A percentile compares a stretch with the other conserved stretches of the same genome.
phyloP scores from a whole-genome alignment of 371 early-diverging fungal genomes.

The Choanephora cucurbitarum region DNA sequence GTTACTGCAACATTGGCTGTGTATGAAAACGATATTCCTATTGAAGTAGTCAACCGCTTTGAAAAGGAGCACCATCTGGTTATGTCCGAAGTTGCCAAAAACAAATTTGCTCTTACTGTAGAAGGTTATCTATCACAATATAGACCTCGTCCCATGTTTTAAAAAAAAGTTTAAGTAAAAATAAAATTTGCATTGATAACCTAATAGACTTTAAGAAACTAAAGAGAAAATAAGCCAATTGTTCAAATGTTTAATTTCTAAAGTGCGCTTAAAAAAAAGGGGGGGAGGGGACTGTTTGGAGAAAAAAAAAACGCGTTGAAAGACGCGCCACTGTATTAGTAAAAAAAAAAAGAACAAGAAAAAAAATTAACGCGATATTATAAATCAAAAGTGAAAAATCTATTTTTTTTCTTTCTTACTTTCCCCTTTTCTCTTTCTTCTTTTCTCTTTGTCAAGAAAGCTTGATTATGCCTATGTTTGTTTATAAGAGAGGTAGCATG shows the following conservation, averaged over 20 bases:
- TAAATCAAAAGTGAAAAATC: background rate
- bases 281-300: too few relatives aligned
- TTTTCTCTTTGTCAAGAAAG: background rate
- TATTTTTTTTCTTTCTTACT: background rate
- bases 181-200: too few relatives aligned
- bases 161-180: slow-evolving; percentile 9
- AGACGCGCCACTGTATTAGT: too few relatives aligned
- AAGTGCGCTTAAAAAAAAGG: too few relatives aligned
- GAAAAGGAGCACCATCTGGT: slow-evolving; percentile 28
- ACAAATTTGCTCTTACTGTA: slow-evolving; percentile 31
- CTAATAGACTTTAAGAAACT: too few relatives aligned
- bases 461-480: slow-evolving; percentile 60
- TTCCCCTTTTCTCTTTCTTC: slow-evolving; percentile 3
- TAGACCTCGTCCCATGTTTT: background rate
- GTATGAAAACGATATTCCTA: slow-evolving; percentile 29
- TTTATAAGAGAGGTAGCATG: slow-evolving; percentile 79
- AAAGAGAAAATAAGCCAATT: too few relatives aligned
- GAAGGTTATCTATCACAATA: slow-evolving; percentile 6
- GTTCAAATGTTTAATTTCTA: too few relatives aligned
- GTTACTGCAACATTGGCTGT: slow-evolving; percentile 32
- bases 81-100: slow-evolving; percentile 27
- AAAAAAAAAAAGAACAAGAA: too few relatives aligned
- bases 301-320: too few relatives aligned
- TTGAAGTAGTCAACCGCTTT: slow-evolving; percentile 32
- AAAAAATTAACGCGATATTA: background rate